Base-by-base conservation (phyloP, 768 basidiomycete species). In the Trametes villosa region DNA sequence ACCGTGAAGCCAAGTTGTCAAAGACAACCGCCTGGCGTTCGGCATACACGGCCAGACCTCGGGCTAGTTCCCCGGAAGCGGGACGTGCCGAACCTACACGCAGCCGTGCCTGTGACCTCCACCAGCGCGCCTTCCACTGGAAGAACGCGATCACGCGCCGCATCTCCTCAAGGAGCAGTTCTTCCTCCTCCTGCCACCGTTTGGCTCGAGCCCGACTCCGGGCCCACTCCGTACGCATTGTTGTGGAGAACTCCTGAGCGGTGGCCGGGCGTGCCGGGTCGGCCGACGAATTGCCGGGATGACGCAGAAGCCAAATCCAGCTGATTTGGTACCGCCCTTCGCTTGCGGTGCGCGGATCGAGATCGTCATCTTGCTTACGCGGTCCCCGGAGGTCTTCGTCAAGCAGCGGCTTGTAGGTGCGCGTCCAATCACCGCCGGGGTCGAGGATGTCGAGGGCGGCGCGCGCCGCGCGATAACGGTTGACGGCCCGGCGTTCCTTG, bases 161-260 rank as follows among this genome's bases (percentile, higher is more conserved):
- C 75, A 76, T 76, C 57, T 79, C 77, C 52, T 77, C 77, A 8
- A 64, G 46, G 0, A 79, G 60, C 3, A 78, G 63, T 0, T 67
- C 24, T 18, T 71, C 70, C 50, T 79, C 76, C 55, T 79, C 76
- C 29, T 67, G 66, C 75, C 75, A 78, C 0, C 73, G 65, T 46
- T 71, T 62, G 1, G 71, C 71, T 0, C 73, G 60, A 0, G 76
- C 76, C 4, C 65, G 51, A 0, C 67, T 62, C 47, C 71, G 73
- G 9, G 55, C 54, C 63, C 63, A 65, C 30, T 65, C 59, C 9
- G 38, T 48, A 7, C 53, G 59, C 49, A 60, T 60, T 17, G 30
- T 54, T 8, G 38, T 30, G 5, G 29, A 29, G 15, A 61, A 52
- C 17, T 57, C 48, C 27, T 36, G 18, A 8, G 11, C n/a, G 1